These are phyloP conservation scores for Hygrocybe punicea DNA, from an alignment of 768 basidiomycete species.

Conservation along the genomic window DNA sequence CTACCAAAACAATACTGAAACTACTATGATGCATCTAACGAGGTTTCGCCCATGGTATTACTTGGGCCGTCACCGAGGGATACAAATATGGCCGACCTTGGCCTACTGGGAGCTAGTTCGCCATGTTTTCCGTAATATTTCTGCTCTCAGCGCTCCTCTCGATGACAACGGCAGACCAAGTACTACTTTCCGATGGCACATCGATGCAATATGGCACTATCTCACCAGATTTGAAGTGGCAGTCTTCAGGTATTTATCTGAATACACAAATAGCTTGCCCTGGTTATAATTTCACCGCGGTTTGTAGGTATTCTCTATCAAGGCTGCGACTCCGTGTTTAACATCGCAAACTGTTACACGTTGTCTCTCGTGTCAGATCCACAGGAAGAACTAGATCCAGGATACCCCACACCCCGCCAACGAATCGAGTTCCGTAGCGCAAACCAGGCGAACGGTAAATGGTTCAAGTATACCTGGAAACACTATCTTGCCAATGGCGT, in stretches of 20 bases:
- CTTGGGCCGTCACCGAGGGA: too few species aligned
- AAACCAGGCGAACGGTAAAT: neutral
- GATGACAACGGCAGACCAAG: neutral
- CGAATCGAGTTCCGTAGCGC: neutral
- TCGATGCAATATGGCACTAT: neutral
- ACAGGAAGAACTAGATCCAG: neutral
- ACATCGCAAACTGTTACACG: neutral
- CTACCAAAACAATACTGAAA: too few species aligned
- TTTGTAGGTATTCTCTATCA: neutral
- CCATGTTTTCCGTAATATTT: neutral
- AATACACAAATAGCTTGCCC: neutral
- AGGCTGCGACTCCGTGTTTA: neutral
- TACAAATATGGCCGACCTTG: too few species aligned
- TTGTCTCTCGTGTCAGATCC: neutral
- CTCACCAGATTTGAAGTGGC: neutral
- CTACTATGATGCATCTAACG: too few species aligned
- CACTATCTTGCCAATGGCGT: neutral
- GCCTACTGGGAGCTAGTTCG: neutral
- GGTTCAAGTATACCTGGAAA: neutral
- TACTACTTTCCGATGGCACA: neutral
- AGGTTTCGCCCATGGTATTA: too few species aligned
- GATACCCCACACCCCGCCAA: constrained; percentile 1
- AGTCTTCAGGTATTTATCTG: neutral
- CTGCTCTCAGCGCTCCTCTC: neutral
- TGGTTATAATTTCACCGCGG: too few species aligned